Evolutionary conservation across 306 rosid genomes (phyloP), one percentile per base, ranked within the genome.

Genomic region (Lathyrus oleraceus): DNA sequence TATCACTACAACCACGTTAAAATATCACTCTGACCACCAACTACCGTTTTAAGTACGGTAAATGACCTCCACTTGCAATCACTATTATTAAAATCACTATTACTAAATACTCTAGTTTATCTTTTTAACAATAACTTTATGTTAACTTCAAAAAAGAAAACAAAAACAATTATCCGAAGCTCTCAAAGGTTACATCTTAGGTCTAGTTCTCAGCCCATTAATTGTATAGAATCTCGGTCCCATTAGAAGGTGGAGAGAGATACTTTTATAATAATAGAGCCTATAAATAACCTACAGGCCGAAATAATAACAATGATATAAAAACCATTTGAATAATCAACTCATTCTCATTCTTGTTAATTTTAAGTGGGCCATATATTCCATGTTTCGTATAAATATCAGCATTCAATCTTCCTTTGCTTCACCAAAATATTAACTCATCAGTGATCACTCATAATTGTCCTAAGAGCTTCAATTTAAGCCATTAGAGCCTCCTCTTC

Each of bases 361-460:
- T 23, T 12, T 13, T 57, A 27, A 25, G 62, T 57, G 62, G 62
- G 62, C 39, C 62, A 57, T 27, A 57, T 25, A 56, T 19, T 27
- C 9, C 30, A 13, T 57, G 62, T 57, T 57, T 57, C 39, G 39
- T 57, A 57, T 57, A 57, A 57, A 57, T 57, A 57, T 16, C 62
- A 27, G n/a, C 7, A 38, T 14, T 17, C 3, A 27, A 57, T 0
- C 62, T 57, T 27, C 11, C 61, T 56, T 56, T 56, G 62, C 2
- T 13, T 10, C 39, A 57, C 19, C 62, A 57, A 25, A 14, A 57
- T 5, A 57, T 27, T 13, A 57, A 54, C 35, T 48, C 54, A 15
- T 48, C 10, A 51, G 11, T 57, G 62, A 57, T 57, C 62, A 57
- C 17, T 56, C 62, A 56, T 36, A 25, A 45, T 5, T 45, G 57